A percentile compares a stretch with the other conserved stretches of the same genome.
These are phyloP conservation scores for Xylaria intraflava DNA, from an alignment of 495 filamentous ascomycete species.

Conservation along the genomic window DNA sequence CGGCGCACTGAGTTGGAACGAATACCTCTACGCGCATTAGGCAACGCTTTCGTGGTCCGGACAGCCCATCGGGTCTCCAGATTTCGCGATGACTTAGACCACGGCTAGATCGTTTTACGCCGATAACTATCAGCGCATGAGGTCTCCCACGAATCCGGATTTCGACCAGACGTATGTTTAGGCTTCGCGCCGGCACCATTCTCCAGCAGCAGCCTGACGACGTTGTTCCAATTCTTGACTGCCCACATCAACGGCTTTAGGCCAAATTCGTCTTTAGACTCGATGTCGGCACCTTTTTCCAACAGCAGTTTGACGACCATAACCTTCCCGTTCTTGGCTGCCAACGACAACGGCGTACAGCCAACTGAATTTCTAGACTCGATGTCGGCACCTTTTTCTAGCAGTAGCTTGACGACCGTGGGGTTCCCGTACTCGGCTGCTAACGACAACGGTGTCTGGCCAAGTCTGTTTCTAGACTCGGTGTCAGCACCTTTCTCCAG, in stretches of 20 bases:
- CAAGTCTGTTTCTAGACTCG: neutral
- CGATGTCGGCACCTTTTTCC: neutral
- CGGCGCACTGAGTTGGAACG: no score
- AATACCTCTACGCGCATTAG: no score
- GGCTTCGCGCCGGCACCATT: neutral
- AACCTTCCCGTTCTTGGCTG: neutral
- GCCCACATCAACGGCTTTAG: neutral
- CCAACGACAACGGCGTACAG: constrained; percentile 6
- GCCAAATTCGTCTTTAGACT: neutral
- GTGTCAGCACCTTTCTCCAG: neutral
- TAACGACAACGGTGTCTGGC: constrained; percentile 5
- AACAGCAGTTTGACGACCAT: constrained; percentile 6
- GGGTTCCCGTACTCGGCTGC: constrained; percentile 2
- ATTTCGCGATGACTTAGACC: no score
- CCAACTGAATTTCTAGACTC: neutral
- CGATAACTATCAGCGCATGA: no score
- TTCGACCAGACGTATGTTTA: neutral
- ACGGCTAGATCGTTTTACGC: no score
- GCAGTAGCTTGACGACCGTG: neutral
- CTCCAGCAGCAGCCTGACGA: neutral
- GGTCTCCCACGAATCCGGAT: no score
- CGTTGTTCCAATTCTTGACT: neutral
- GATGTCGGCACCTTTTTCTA: neutral
- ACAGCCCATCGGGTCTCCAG: no score
- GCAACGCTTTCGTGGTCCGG: no score